A percentile compares a stretch with the other conserved stretches of the same genome.
These are phyloP conservation scores for Lumnitzera littorea DNA, from an alignment of 345 rosid genomes.

Conservation along the genomic window DNA sequence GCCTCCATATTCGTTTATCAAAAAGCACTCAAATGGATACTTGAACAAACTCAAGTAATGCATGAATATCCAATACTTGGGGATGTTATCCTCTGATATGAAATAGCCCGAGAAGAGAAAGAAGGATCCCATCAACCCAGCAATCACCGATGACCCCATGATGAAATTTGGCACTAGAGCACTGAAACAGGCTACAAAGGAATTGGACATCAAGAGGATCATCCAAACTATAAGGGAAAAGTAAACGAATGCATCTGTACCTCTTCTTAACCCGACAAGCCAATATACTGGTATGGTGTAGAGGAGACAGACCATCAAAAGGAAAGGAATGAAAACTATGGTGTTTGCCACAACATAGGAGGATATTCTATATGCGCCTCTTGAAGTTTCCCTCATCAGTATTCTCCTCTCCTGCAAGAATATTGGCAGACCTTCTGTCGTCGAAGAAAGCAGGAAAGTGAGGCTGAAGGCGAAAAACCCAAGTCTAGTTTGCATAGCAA, in stretches of 20 bases:
- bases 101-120: constrained; percentile 88
- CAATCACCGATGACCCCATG: constrained; percentile 84
- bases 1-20: constrained; percentile 74
- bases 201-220: constrained; percentile 72
- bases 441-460: constrained; percentile 75
- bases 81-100: constrained; percentile 56
- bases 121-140: constrained; percentile 90
- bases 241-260: constrained; percentile 55
- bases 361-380: constrained; percentile 68
- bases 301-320: constrained; percentile 55
- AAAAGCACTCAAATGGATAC: constrained; percentile 77
- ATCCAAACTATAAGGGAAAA: constrained; percentile 70
- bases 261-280: constrained; percentile 67
- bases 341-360: constrained; percentile 71
- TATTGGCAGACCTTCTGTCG: constrained; percentile 86
- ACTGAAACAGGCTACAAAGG: constrained; percentile 86
- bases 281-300: constrained; percentile 79
- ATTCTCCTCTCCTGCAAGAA: constrained; percentile 81
- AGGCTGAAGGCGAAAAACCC: constrained; percentile 88
- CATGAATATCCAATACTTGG: constrained; percentile 83
- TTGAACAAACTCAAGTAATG: constrained; percentile 74
- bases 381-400: constrained; percentile 66
- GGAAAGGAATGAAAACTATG: constrained; percentile 62
- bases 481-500: constrained; percentile 46
- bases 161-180: constrained; percentile 91